Evolutionary conservation across 2,329 filamentous ascomycete species (phyloP).

Genomic region (Fusarium gaditjirri): DNA sequence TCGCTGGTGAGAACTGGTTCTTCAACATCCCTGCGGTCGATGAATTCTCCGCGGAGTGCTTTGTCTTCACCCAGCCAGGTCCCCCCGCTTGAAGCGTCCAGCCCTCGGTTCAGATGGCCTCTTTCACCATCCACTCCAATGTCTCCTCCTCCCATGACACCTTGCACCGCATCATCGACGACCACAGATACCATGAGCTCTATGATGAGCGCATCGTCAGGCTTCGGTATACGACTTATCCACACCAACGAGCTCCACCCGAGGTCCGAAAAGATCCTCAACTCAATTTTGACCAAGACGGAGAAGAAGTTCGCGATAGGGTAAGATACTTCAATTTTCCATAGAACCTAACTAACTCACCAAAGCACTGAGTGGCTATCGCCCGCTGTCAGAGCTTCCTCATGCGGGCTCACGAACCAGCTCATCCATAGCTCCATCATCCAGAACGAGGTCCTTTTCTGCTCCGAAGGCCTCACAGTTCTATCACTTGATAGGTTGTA

Average conservation of each 20-base stretch:
- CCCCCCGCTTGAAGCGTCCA: conserved; percentile 45
- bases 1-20: conserved; percentile 46
- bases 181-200: conserved; percentile 48
- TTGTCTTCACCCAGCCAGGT: conserved; percentile 49
- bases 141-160: conserved; percentile 59
- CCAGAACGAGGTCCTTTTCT: conserved; percentile 72
- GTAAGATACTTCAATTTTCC: conserved; percentile 38
- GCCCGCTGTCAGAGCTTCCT: conserved; percentile 54
- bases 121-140: conserved; percentile 53
- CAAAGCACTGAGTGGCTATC: conserved; percentile 56
- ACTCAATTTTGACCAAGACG: conserved; percentile 62
- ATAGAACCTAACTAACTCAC: conserved; percentile 12
- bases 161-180: conserved; percentile 54
- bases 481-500: conserved; percentile 71
- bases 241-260: conserved; percentile 58
- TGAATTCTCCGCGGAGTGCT: conserved; percentile 38
- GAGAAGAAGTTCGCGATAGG: conserved; percentile 58
- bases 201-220: conserved; percentile 48
- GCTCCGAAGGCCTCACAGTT: conserved; percentile 67
- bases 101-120: conserved; percentile 46
- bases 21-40: conserved; percentile 39
- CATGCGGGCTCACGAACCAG: conserved; percentile 59
- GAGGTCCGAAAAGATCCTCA: conserved; percentile 60
- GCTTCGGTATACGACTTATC: conserved; percentile 63
- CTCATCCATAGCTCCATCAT: conserved; percentile 66